Conservation (phyloP, 2,329 filamentous ascomycete genomes). For the Plenodomus lindquistii region DNA sequence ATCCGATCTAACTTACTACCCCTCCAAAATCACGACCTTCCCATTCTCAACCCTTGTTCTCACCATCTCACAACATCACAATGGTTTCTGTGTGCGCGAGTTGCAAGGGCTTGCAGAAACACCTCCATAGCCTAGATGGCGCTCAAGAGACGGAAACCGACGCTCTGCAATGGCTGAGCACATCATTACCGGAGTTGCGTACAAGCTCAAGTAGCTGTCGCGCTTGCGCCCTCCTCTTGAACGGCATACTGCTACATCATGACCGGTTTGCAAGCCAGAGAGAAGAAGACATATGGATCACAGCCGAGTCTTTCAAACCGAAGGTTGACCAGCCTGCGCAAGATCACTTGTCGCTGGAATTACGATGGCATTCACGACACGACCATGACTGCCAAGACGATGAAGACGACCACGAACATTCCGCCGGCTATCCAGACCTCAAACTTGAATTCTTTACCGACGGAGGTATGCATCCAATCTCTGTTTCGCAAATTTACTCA, state of each 20-base stretch:
- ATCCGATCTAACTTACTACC: slow-evolving; percentile 9
- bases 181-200: slow-evolving; percentile 34
- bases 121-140: slow-evolving; percentile 23
- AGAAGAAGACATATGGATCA: slow-evolving; percentile 30
- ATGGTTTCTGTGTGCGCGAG: slow-evolving; percentile 39
- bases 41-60: slow-evolving; percentile 4
- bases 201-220: slow-evolving; percentile 35
- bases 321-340: slow-evolving; percentile 20
- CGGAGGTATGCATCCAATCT: slow-evolving; percentile 32
- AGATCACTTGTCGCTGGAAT: slow-evolving; percentile 40
- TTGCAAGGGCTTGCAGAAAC: slow-evolving; percentile 41
- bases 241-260: slow-evolving; percentile 40
- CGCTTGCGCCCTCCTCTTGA: slow-evolving; percentile 38
- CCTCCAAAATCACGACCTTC: slow-evolving; percentile 9
- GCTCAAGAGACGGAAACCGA: slow-evolving; percentile 16
- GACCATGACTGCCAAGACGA: slow-evolving; percentile 20
- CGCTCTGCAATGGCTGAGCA: slow-evolving; percentile 30
- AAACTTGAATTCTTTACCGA: slow-evolving; percentile 44
- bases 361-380: slow-evolving; percentile 33
- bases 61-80: slow-evolving; percentile 4
- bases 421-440: slow-evolving; percentile 35
- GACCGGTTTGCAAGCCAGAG: slow-evolving; percentile 28
- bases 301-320: slow-evolving; percentile 32
- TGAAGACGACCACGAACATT: slow-evolving; percentile 25
- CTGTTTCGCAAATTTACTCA: not conserved